A percentile compares a stretch with the other conserved stretches of the same genome.
Evolutionary conservation across 352 stramenopile species (phyloP).

Genomic region (Phytophthora sp.): DNA sequence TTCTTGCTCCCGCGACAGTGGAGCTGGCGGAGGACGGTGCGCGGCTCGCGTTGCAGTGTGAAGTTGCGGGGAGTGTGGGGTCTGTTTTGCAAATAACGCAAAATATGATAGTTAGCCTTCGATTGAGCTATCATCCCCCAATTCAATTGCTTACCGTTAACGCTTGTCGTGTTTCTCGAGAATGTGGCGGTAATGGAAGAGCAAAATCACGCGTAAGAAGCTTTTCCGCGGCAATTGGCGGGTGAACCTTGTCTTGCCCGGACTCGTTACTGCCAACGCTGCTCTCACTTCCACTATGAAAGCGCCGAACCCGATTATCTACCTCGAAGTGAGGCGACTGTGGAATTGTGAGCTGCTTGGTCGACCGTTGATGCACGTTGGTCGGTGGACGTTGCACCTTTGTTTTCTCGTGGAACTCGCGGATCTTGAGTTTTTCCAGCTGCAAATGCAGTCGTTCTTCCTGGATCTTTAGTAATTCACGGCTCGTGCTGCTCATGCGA

Average conservation of each 20-base stretch:
- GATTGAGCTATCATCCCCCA: not conserved
- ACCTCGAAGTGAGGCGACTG: constrained; percentile 72
- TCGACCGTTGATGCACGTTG: constrained; percentile 80
- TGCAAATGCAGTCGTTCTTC: constrained; percentile 72
- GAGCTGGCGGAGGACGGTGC: constrained; percentile 32
- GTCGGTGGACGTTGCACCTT: constrained; percentile 65
- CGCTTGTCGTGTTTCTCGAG: constrained; percentile 26
- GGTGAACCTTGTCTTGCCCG: constrained; percentile 16
- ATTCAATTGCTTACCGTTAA: constrained; percentile 31
- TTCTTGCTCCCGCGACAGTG: constrained; percentile 28
- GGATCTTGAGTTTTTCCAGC: constrained; percentile 74
- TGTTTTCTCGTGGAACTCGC: constrained; percentile 78
- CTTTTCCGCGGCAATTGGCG: constrained; percentile 43
- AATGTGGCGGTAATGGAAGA: constrained; percentile 28
- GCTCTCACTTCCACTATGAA: constrained; percentile 28
- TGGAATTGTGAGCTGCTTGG: constrained; percentile 82
- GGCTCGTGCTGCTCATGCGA: constrained; percentile 78
- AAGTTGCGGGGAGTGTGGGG: constrained; percentile 44
- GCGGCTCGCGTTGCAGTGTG: constrained; percentile 47
- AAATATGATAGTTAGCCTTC: no score
- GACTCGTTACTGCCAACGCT: constrained; percentile 15
- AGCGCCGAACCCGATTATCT: constrained; percentile 55
- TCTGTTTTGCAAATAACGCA: constrained; percentile 18
- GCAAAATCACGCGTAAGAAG: constrained; percentile 46
- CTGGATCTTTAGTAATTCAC: constrained; percentile 79